Evolutionary conservation across 192 early-diverging fungal species (phyloP), one percentile per base, ranked within the genome.

Genomic region (Entomortierella parvispora): DNA sequence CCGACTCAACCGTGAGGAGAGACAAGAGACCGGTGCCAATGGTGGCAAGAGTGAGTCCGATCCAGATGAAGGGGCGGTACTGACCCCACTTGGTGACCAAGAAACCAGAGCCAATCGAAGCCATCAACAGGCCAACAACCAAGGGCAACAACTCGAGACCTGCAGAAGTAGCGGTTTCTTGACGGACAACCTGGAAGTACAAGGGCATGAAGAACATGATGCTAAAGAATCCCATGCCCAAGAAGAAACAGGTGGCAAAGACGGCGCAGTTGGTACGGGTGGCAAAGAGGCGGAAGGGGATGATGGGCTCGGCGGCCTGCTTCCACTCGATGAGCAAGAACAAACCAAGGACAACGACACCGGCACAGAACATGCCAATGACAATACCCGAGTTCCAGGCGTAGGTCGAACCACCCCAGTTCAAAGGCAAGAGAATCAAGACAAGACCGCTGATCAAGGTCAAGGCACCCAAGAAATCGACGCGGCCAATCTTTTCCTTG

Each of bases 61-160:
- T 3, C 77, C 83, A 89, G 68, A 95, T 74, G 40, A 88, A 89
- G 25, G 85, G 80, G 12, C 85, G 76, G 80, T 92, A 94, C 37
- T 58, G 58, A 22, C 70, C 67, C 51, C 68, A 75, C 10, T 88
- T 87, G 25, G 86, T 84, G 8, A 91, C 84, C 37, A 86, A 56
- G 34, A 87, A 65, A 29, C 95, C 94, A 32, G 88, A 81, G 20
- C 69, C 42, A 28, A 95, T 88, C 29, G 88, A 81, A 15, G 88
- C 60, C 31, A 93, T 28, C 26, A 90, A 86, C 18, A 91, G 70
- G 37, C 85, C 83, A 17, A 93, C 64, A 34, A 96, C 84, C 23
- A 93, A 74, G 3, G 94, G 93, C 29, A 98, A 72, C 50, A 90
- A 70, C 53, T 91, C 83, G 42, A 98, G 65, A 18, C 95, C 93